Evolutionary conservation across 108 stramenopile species (phyloP).

Genomic region (Ochromonas danica): DNA sequence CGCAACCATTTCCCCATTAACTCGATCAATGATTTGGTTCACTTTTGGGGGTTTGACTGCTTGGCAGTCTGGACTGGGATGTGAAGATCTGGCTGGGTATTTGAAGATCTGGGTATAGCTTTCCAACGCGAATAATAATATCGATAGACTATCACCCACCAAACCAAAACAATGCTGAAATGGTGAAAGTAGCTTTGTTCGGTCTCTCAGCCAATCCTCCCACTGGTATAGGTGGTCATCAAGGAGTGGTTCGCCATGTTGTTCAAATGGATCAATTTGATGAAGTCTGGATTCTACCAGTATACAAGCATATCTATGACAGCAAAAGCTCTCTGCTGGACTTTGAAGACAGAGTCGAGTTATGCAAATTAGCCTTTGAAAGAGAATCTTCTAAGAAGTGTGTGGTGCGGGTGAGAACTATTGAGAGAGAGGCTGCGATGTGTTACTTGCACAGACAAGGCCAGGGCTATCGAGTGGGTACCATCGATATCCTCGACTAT

Average conservation of each 20-base stretch:
- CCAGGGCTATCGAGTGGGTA: not conserved
- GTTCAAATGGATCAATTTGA: constrained; percentile 22
- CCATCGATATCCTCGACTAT: not conserved
- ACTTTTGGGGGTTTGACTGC: no score
- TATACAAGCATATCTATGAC: constrained; percentile 29
- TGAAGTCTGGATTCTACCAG: constrained; percentile 39
- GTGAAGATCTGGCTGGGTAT: no score
- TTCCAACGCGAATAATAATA: no score
- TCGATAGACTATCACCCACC: no score
- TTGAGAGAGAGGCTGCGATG: not conserved
- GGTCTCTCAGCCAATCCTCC: constrained; percentile 40
- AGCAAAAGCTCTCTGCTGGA: constrained; percentile 1
- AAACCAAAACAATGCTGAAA: no score
- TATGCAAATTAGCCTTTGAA: constrained; percentile 9
- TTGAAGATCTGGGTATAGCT: no score
- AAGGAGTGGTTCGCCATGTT: constrained; percentile 18
- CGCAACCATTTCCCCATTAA: no score
- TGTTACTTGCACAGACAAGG: constrained; percentile 1
- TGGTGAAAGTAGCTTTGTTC: constrained; percentile 43
- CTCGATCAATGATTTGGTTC: no score
- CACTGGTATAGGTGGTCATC: constrained; percentile 30
- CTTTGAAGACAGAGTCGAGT: constrained; percentile 29
- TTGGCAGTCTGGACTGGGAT: no score
- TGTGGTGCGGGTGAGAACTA: constrained; percentile 17
- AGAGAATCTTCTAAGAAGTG: not conserved